A percentile compares a stretch with the other conserved stretches of the same genome.
These are phyloP conservation scores for Tetratostichococcus sp. DNA, from an alignment of 139 green algal genomes.

Conservation along the genomic window DNA sequence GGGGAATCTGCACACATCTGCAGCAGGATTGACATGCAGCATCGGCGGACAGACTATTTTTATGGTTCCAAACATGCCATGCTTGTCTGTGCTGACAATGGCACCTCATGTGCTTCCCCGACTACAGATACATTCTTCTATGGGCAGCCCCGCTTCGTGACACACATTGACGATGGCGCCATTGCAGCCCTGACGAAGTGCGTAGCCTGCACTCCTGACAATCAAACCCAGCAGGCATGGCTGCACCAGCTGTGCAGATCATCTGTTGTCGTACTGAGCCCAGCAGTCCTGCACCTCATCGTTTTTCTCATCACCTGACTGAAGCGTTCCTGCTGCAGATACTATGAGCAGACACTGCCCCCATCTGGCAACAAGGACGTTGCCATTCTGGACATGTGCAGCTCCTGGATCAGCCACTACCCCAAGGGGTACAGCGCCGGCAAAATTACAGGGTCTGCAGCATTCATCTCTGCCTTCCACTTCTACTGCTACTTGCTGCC, in stretches of 20 bases:
- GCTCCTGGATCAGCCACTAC: conserved; percentile 80
- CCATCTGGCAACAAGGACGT: conserved; percentile 36
- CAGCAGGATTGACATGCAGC: no score
- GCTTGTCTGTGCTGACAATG: no score
- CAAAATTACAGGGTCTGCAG: conserved; percentile 46
- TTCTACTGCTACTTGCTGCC: no score
- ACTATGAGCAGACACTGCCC: conserved; percentile 67
- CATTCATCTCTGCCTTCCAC: background rate
- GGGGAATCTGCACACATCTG: no score
- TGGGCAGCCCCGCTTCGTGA: conserved; percentile 75
- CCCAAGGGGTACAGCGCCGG: conserved; percentile 73
- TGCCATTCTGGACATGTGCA: conserved; percentile 69
- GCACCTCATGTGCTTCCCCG: background rate
- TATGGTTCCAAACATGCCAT: no score
- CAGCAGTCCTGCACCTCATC: no score
- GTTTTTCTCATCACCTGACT: no score
- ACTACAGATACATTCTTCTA: conserved; percentile 64
- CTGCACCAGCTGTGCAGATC: no score
- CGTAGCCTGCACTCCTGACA: background rate
- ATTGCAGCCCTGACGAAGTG: conserved; percentile 79
- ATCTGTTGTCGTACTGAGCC: no score
- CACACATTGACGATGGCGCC: conserved; percentile 90
- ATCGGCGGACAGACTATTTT: no score
- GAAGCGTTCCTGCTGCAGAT: conserved; percentile 43
- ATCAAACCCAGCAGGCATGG: no score